Evolutionary conservation across 2,329 filamentous ascomycete genomes (phyloP).

Genomic region (Lachnellula suecica): DNA sequence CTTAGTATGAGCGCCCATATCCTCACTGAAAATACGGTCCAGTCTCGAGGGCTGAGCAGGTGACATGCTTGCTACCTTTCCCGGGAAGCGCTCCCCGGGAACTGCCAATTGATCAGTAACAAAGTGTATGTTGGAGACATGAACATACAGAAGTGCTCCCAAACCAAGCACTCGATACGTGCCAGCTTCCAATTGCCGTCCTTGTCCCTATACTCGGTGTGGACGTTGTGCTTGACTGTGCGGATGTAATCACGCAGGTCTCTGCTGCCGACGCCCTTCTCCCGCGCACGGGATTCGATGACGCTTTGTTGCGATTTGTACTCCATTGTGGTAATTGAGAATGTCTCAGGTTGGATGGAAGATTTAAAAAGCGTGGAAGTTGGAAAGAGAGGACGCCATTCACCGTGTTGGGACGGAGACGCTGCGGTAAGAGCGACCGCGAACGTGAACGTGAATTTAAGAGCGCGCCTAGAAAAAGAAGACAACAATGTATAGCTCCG

Average conservation of each 20-base stretch:
- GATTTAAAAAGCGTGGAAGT: background rate
- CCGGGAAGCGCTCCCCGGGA: conserved; percentile 4
- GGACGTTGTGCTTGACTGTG: background rate
- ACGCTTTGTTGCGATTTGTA: background rate
- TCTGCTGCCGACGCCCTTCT: background rate
- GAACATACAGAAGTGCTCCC: conserved; percentile 11
- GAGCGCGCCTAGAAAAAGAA: too few species aligned
- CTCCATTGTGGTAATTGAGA: background rate
- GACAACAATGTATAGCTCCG: too few species aligned
- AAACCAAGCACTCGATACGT: conserved; percentile 9
- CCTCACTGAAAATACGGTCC: conserved; percentile 1
- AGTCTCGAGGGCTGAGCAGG: background rate
- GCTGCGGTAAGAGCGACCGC: too few species aligned
- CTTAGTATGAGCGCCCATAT: background rate
- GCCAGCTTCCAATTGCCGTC: too few species aligned
- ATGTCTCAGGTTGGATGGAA: background rate
- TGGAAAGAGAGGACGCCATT: background rate
- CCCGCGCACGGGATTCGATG: background rate
- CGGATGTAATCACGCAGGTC: background rate
- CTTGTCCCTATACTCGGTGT: too few species aligned
- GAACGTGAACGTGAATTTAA: too few species aligned
- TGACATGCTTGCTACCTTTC: background rate
- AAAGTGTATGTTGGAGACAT: too few species aligned
- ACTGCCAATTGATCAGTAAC: background rate
- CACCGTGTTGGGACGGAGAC: too few species aligned